These are phyloP conservation scores for Knoxdaviesia proteae DNA, from an alignment of 2,329 filamentous ascomycete genomes.

Conservation along the genomic window DNA sequence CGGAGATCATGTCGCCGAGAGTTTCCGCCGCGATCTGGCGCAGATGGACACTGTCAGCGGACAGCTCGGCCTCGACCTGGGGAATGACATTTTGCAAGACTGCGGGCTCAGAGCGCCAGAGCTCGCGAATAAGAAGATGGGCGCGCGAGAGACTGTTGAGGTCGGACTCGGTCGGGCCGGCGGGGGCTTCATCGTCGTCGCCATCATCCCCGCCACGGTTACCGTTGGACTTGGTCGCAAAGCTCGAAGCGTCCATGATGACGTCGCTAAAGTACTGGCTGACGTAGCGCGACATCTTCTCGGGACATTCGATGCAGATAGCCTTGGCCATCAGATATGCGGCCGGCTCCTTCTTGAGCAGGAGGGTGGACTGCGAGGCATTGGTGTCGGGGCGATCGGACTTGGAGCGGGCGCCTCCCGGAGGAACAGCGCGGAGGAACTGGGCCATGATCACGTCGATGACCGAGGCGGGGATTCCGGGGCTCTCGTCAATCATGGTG, in stretches of 20 bases:
- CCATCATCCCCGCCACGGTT: slow-evolving; percentile 39
- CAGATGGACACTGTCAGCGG: slow-evolving; percentile 71
- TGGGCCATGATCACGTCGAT: slow-evolving; percentile 90
- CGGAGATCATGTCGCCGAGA: slow-evolving; percentile 82
- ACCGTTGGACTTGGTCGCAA: slow-evolving; percentile 32
- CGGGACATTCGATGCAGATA: slow-evolving; percentile 70
- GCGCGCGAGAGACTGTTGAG: slow-evolving; percentile 76
- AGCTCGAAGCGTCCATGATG: slow-evolving; percentile 65
- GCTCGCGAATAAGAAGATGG: slow-evolving; percentile 69
- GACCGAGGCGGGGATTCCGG: slow-evolving; percentile 56
- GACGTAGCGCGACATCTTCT: slow-evolving; percentile 88
- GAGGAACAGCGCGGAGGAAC: slow-evolving; percentile 72
- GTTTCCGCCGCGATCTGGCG: slow-evolving; percentile 82
- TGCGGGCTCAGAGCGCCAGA: slow-evolving; percentile 79
- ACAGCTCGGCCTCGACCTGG: slow-evolving; percentile 79
- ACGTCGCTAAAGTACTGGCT: slow-evolving; percentile 96
- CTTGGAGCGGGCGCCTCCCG: slow-evolving; percentile 38
- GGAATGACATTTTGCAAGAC: slow-evolving; percentile 86
- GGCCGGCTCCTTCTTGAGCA: slow-evolving; percentile 72
- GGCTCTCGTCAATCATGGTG: slow-evolving; percentile 70
- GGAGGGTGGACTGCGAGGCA: slow-evolving; percentile 59
- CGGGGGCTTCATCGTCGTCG: slow-evolving; percentile 36
- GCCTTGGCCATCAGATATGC: slow-evolving; percentile 95
- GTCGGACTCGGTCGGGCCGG: slow-evolving; percentile 60
- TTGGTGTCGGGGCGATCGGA: slow-evolving; percentile 32